These are phyloP conservation scores for Morella rubra DNA, from an alignment of 306 rosid species.

Conservation along the genomic window DNA sequence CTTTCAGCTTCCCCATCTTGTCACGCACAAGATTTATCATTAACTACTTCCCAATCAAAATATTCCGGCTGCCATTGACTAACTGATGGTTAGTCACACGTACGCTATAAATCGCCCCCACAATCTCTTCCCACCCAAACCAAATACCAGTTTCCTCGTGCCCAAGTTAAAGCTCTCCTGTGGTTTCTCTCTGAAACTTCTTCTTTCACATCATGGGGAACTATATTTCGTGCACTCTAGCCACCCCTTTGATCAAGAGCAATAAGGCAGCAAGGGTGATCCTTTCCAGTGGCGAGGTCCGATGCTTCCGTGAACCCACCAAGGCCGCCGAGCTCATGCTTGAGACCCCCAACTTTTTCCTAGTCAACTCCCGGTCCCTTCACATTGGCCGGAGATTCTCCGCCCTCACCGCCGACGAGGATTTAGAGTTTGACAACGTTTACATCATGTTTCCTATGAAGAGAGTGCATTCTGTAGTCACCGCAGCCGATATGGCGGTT, in stretches of 20 bases:
- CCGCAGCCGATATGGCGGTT: slow-evolving; percentile 71
- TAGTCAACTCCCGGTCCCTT: slow-evolving; percentile 56
- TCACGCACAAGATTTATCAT: neutral
- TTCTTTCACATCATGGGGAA: slow-evolving; percentile 55
- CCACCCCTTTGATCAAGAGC: slow-evolving; percentile 61
- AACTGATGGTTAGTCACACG: neutral
- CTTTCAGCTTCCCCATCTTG: too few species aligned
- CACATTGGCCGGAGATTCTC: slow-evolving; percentile 71
- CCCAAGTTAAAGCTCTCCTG: neutral
- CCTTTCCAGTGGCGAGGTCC: slow-evolving; percentile 73
- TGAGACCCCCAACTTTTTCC: slow-evolving; percentile 58
- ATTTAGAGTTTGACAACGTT: slow-evolving; percentile 63
- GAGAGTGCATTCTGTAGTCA: slow-evolving; percentile 56
- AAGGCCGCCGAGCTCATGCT: slow-evolving; percentile 95
- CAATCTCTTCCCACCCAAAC: slow-evolving; percentile 4
- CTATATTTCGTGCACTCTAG: slow-evolving; percentile 67
- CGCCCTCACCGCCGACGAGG: slow-evolving; percentile 79
- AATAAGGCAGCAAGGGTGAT: slow-evolving; percentile 60
- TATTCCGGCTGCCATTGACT: neutral
- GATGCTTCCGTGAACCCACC: slow-evolving; percentile 48
- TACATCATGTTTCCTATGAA: slow-evolving; percentile 82
- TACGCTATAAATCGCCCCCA: neutral
- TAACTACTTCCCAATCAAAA: neutral
- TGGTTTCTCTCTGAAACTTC: too few species aligned
- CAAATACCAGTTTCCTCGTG: neutral